Conservation (phyloP, 371 early-diverging fungal genomes). For the Circinella umbellata region DNA sequence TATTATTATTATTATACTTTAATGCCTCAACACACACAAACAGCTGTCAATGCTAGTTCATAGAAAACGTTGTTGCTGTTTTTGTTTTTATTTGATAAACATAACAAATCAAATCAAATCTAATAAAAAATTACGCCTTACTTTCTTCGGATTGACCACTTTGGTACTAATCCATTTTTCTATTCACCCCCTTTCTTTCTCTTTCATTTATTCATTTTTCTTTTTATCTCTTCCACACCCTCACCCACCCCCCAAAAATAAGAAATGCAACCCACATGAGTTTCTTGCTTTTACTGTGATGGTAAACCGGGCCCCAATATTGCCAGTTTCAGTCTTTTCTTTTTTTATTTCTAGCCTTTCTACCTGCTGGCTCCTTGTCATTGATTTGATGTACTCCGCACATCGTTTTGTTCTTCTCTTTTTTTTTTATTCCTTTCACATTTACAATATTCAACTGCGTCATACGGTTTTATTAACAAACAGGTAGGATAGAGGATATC, state of each 20-base stretch:
- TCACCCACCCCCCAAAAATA: neutral
- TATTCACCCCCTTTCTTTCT: too few relatives aligned
- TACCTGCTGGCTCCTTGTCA: constrained; percentile 7
- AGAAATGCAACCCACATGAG: neutral
- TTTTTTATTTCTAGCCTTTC: constrained; percentile 9
- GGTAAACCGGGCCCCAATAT: constrained; percentile 6
- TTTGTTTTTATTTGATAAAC: neutral
- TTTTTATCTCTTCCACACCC: too few relatives aligned
- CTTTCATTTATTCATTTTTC: too few relatives aligned
- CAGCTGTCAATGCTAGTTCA: constrained; percentile 7
- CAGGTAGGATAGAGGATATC: too few relatives aligned
- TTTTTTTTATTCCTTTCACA: too few relatives aligned
- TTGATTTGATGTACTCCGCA: neutral
- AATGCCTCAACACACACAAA: neutral
- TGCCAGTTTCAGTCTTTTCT: constrained; percentile 5
- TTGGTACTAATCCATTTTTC: neutral
- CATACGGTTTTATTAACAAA: too few relatives aligned
- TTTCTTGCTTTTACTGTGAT: neutral
- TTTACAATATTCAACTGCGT: too few relatives aligned
- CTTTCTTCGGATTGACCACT: neutral
- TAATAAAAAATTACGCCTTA: neutral
- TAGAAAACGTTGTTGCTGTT: neutral
- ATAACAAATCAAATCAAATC: neutral
- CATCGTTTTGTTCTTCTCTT: neutral
- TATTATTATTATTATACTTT: neutral